Base-by-base conservation (phyloP, 768 basidiomycete species). In the Tylopilus sp. region DNA sequence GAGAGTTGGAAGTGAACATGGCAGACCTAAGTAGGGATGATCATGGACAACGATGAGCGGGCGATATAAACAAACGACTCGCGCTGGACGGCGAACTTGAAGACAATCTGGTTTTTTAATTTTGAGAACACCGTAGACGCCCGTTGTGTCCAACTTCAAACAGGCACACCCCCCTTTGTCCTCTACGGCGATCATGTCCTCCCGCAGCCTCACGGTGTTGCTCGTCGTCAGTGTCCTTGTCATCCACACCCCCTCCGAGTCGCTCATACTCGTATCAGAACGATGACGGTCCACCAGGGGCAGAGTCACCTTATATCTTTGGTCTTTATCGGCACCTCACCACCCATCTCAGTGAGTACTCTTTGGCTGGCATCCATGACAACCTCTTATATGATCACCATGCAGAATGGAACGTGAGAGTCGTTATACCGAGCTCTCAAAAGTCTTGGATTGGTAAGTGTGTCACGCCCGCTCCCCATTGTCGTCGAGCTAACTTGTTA, bases 401-500 rank as follows among this genome's bases (percentile, higher is more conserved):
- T 22, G 23, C 55, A 86, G 88, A 85, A 13, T 90, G 86, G 85
- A 74, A 87, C 59, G 86, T 91, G 35, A 86, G 81, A 62, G 90
- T 91, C 15, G 86, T 91, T 48, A 71, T 91, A 22, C 88, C 88
- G 13, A 87, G 82, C 58, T 75, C 85, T 10, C 90, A 93, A 64
- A 91, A 89, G 66, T 89, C 87, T 33, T 93, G 91, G 90, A 91
- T 93, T 30, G 91, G 90, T 87, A 53, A 47, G 75, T 63, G 36
- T 20, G 21, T 35, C 40, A 20, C 25, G 50, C 30, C 23, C 23
- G 22, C 36, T 40, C 33, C 18, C 44, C 23, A 30, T 36, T 18
- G n/a, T 11, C 23, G 26, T 44, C 25, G 40, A 11, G n/a, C 30
- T 50, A 25, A 40, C 40, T 28, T 18, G 23, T 31, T 51, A 6